Base-by-base conservation (phyloP, 352 stramenopile genomes). In the Globisporangium ultimum region DNA sequence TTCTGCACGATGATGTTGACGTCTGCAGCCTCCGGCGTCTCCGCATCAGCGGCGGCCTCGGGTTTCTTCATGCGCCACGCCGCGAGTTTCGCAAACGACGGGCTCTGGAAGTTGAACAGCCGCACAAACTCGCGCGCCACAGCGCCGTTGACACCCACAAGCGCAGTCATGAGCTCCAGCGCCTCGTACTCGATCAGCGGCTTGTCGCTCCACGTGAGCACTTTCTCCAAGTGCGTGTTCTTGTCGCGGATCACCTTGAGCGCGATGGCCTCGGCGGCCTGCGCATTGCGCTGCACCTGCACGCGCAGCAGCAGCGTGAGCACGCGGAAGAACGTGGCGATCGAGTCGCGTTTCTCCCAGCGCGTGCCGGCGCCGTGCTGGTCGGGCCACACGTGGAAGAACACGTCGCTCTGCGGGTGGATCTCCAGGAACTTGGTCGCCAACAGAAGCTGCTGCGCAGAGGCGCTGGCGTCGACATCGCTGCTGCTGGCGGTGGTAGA, bases 141-240 rank as follows among this genome's bases (percentile, higher is more conserved):
- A 3, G 57, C 61, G 17, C 67, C 65, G 21, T 74, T 84, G 5
- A 87, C 63, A 10, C 55, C 48, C 6, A 70, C 77, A 36, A 93
- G 66, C 13, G 54, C 41, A 0, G 65, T 68, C 58, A 90, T 68
- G 40, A 95, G 66, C 58, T 86, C 58, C 48, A 95, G 74, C 28
- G 82, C 80, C 42, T 78, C 70, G 62, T 80, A 89, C 56, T 88
- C 82, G 53, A 95, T 84, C 15, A 81, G 52, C 14, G 86, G 86
- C 68, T 93, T 93, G 73, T 95, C 86, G 55, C 79, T 93, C 86
- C 86, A 95, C 45, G 78, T 80, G 40, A 95, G 59, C 51, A 87
- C 55, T 61, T 90, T 95, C 59, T 91, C 78, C 3, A 93, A 64
- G 38, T 63, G 63, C 52, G 69, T 59, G 48, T 64, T 71, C 68